Base-by-base conservation (phyloP, 1,139 yeast genomes). In the Yamadazyma oceani region DNA sequence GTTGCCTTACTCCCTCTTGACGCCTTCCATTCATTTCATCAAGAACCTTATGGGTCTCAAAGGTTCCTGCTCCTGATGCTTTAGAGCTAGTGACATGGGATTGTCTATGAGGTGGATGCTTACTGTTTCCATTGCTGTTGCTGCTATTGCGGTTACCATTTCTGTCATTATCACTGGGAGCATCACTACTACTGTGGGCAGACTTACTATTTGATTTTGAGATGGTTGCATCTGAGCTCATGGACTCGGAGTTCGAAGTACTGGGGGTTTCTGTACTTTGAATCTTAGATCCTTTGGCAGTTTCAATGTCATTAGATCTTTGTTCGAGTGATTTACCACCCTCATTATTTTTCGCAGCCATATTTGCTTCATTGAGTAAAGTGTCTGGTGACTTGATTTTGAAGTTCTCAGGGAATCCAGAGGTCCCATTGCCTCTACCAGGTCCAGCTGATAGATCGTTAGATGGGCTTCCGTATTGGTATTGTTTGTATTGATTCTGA, bases 401-500 rank as follows among this genome's bases (percentile, higher is more conserved):
- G 19, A 21, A 30, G 13, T 12, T 19, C 4, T 19, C 32, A 12
- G 32, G 24, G 8, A 30, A 13, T 16, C 32, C 32, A 19, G 25
- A 5, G 11, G 31, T 30, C 11, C 25, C 25, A 17, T 30, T 30
- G 7, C 32, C 32, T 19, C 34, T 16, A 16, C 34, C 34, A 27
- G 30, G 30, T 17, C 32, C 26, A 30, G 32, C 32, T n/a, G 32
- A 19, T 21, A 22, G 25, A 4, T 19, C 25, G 16, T 9, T n/a
- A 8, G 24, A n/a, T 2, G 50, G 49, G 3, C 44, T 41, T 17
- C 51, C 50, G 32, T 44, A 48, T 35, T 45, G 49, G 26, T 49
- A 49, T 32, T 48, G 46, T 25, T 49, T 48, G 27, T 23, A 38
- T 29, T 45, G 43, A 32, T 40, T 49, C n/a, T 37, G 53, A 32